Base-by-base conservation (phyloP, 2,329 filamentous ascomycete genomes). In the Sporothrix sp. region DNA sequence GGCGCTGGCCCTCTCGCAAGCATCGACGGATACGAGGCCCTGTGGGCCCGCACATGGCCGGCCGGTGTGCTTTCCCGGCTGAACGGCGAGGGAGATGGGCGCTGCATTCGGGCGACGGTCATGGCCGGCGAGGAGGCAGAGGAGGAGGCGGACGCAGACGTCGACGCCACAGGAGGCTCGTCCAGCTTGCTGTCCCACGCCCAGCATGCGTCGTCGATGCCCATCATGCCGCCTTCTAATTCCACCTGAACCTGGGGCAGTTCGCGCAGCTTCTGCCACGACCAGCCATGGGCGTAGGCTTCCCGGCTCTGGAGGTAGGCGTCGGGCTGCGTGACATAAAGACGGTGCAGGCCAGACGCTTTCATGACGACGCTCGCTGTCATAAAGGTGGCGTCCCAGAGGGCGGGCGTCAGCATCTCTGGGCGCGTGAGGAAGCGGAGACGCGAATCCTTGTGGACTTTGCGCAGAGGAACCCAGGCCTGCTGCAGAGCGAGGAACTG, bases 321-420 rank as follows among this genome's bases (percentile, higher is more conserved):
- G 57, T 85, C 81, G 3, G 82, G 78, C 52, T 87, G 83, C 1
- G 86, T 91, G 52, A 90, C 73, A 65, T 85, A 91, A 11, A 91
- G 73, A 8, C 85, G 75, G 54, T 81, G 80, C 55, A 71, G 65
- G 21, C 76, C 74, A 11, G 77, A 73, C 27, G 80, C 75, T 59
- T 82, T 80, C 85, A 90, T 90, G 59, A 86, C 76, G 33, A 89
- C 78, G 43, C 77, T 80, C 2, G 83, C 81, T 45, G 74, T 73
- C 25, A 91, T 71, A 55, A 90, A 90, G 9, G 78, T 71, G 2
- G 82, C 78, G 47, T 81, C 79, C 86, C 86, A 91, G 3, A 81
- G 65, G 1, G 81, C 76, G 0, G 84, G 79, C 1, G 82, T 88
- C 33, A 85, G 67, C 79, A 90, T 85, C 62, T 90, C 86, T 1